These are phyloP conservation scores for Hysterangium stoloniferum DNA, from an alignment of 768 basidiomycete species.

Conservation along the genomic window DNA sequence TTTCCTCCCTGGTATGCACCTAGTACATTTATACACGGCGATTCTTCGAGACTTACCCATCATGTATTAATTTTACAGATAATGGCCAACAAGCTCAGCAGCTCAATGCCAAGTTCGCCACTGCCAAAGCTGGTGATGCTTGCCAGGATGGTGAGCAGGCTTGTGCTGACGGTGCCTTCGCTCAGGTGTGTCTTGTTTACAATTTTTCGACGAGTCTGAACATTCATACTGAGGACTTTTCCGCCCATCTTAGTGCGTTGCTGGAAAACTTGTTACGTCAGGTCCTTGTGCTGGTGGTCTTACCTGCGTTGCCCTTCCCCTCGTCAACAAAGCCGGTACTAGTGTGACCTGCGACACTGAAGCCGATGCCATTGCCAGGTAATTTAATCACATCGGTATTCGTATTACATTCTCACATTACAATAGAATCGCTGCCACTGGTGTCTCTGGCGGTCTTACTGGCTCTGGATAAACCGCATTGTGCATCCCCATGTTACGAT, in stretches of 20 bases:
- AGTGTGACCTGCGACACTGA: slow-evolving; percentile 43
- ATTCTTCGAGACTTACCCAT: too few species aligned
- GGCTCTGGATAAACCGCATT: too few species aligned
- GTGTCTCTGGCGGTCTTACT: not conserved
- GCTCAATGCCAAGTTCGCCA: not conserved
- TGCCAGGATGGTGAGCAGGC: not conserved
- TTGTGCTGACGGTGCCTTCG: not conserved
- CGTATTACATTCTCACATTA: not conserved
- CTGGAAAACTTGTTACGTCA: not conserved
- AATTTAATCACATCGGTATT: not conserved
- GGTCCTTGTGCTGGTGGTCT: slow-evolving; percentile 7
- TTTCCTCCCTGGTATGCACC: too few species aligned
- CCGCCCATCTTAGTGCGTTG: not conserved
- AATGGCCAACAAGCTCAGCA: not conserved
- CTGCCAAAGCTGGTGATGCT: not conserved
- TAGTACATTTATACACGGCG: too few species aligned
- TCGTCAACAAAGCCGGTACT: slow-evolving; percentile 42
- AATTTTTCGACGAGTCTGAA: not conserved
- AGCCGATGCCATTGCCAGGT: slow-evolving; percentile 19
- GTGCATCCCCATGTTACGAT: too few species aligned
- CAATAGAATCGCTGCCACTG: not conserved
- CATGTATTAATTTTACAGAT: too few species aligned
- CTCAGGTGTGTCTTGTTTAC: not conserved
- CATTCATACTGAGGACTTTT: not conserved
- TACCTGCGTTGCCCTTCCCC: slow-evolving; percentile 37